Evolutionary conservation across 768 basidiomycete species (phyloP).

Genomic region (Tubosaeta brunneosetosa): DNA sequence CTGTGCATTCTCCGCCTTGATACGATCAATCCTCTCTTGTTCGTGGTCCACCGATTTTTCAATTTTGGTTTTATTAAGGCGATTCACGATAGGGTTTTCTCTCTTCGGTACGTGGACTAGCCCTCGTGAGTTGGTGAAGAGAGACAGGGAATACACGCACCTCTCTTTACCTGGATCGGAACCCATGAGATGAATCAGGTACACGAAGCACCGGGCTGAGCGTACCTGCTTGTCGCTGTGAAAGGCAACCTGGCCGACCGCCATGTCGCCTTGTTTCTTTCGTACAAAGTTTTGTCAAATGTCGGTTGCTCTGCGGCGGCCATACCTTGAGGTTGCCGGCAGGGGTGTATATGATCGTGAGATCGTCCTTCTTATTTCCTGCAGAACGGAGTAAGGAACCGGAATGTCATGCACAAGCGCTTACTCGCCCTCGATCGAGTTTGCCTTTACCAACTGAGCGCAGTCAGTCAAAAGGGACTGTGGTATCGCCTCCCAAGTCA

Average conservation of each 20-base stretch:
- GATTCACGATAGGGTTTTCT: constrained; percentile 87
- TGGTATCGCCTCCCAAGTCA: constrained; percentile 88
- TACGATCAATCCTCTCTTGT: constrained; percentile 74
- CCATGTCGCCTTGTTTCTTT: constrained; percentile 98
- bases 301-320: not conserved
- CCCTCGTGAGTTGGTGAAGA: not conserved
- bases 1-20: constrained; percentile 68
- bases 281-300: not conserved
- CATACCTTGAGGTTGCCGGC: constrained; percentile 85
- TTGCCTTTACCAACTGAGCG: constrained; percentile 95
- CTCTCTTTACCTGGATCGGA: constrained; percentile 67
- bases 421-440: constrained; percentile 79
- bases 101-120: constrained; percentile 74
- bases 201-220: not conserved
- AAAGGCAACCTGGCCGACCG: constrained; percentile 93
- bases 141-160: constrained; percentile 33
- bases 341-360: constrained; percentile 93
- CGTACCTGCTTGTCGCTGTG: constrained; percentile 82
- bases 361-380: constrained; percentile 95
- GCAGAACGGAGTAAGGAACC: not conserved
- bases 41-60: constrained; percentile 88
- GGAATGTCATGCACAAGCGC: not conserved
- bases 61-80: constrained; percentile 89
- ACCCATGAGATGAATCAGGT: not conserved
- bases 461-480: constrained; percentile 74